Conservation (phyloP, 2,329 filamentous ascomycete genomes). For the Sporothrix humicola region DNA sequence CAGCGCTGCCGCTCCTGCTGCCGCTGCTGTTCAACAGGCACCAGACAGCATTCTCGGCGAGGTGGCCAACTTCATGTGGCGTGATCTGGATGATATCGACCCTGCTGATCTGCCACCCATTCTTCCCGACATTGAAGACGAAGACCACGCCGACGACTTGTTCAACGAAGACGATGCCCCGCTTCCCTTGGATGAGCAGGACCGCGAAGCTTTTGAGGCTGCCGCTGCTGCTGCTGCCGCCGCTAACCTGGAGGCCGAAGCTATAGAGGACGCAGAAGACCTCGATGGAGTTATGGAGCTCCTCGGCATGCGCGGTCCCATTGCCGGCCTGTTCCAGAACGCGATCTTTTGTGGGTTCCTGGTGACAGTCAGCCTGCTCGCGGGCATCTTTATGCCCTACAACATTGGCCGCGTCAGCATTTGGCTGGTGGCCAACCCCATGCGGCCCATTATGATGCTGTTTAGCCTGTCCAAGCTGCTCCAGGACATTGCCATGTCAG, state of each 20-base stretch:
- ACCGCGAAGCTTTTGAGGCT: slow-evolving; percentile 66
- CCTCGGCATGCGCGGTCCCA: slow-evolving; percentile 92
- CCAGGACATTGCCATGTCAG: slow-evolving; percentile 74
- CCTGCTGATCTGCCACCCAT: slow-evolving; percentile 57
- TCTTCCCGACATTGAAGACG: slow-evolving; percentile 46
- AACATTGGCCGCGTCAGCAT: slow-evolving; percentile 86
- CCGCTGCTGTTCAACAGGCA: neutral
- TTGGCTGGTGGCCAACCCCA: slow-evolving; percentile 78
- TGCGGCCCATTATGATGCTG: slow-evolving; percentile 74
- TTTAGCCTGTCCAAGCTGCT: slow-evolving; percentile 78
- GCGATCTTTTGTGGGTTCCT: slow-evolving; percentile 91
- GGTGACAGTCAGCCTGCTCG: slow-evolving; percentile 82
- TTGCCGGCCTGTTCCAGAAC: slow-evolving; percentile 90
- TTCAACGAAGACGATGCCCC: slow-evolving; percentile 44
- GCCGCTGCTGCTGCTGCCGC: slow-evolving; percentile 69
- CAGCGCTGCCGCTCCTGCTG: neutral
- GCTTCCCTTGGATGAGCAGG: slow-evolving; percentile 51
- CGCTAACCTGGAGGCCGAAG: slow-evolving; percentile 74
- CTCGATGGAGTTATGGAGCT: slow-evolving; percentile 95
- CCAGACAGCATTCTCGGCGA: slow-evolving; percentile 49
- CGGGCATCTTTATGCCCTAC: slow-evolving; percentile 90
- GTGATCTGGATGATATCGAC: slow-evolving; percentile 59
- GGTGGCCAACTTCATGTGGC: slow-evolving; percentile 68
- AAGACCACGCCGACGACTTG: slow-evolving; percentile 39
- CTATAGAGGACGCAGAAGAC: slow-evolving; percentile 86